Base-by-base conservation (phyloP, 495 filamentous ascomycete species). In the Podospora pseudopauciseta region DNA sequence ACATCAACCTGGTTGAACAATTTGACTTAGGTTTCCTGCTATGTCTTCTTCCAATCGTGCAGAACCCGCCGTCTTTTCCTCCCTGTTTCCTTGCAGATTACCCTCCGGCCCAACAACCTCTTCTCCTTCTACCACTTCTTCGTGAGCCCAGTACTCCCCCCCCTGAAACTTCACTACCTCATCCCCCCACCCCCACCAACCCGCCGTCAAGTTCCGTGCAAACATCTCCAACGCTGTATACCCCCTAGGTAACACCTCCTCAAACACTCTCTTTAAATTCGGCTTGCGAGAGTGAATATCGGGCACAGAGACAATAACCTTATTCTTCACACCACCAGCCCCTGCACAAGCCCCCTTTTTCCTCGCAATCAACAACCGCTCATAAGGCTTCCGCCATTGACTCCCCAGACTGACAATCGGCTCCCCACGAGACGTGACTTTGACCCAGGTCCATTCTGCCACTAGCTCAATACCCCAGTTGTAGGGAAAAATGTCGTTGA, bases 211-310 rank as follows among this genome's bases (percentile, higher is more conserved):
- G 70, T 93, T 88, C 55, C 95, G 80, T 4, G 93, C 93, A 82
- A 97, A 99, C 2, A 98, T 86, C 79, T 99, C 95, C 30, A 97
- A 74, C 4, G 85, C 92, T 30, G 79, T 72, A 72, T 94, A 92
- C 4, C 81, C 70, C 18, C 65, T 57, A 3, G 81, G 82, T 32
- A 86, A 60, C 32, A 83, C 27, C 34, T 75, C 68, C 28, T 82
- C 78, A 64, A 88, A 82, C 27, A 88, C 64, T 4, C 66, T 65
- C 66, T 79, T 75, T 28, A 86, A 63, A 74, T 80, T 83, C 7
- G 94, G 95, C 75, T 99, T 99, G 64, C 93, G 83, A 2, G 94
- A 97, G 80, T 99, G 95, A 28, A 95, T 68, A 79, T 97, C 94
- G 4, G 94, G 93, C 28, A 96, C 94, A 15, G 87, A 89, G 6